Evolutionary conservation across 768 basidiomycete species (phyloP), one percentile per base, ranked within the genome.

Genomic region (Tephrocybe sp.): DNA sequence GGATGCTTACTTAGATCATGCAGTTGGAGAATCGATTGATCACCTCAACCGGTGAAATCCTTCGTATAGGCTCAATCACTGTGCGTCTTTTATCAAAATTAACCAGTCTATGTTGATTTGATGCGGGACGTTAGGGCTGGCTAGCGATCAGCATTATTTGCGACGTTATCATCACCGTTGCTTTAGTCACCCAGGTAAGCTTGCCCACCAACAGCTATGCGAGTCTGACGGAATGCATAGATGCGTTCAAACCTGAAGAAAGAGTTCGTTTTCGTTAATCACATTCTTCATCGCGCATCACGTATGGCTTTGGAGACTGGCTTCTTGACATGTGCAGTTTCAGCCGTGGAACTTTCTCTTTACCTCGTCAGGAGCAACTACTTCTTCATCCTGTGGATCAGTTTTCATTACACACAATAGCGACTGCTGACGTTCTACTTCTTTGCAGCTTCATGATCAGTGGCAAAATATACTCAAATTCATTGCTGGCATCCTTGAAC

Each of bases 381-480:
- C 20, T 44, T 34, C 23, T 38, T 26, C 17, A 4, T 38, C 2
- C 33, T 51, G 50, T 51, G 18, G 3, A 42, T 51, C 15, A 28
- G 20, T 25, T 12, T n/a, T n/a, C 7, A 0, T 2, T 24, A 3
- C n/a, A n/a, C 4, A 3, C 23, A 18, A 12, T 26, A 5, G 3
- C n/a, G 3, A 15, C 6, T 25, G 32, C 12, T 20, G 18, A 17
- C n/a, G 17, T 36, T 5, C 15, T 36, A 7, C 15, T 36, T 4
- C n/a, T 14, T 12, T 33, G 11, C 25, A 51, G 50, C 3, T 17
- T 51, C 3, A 51, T 45, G 7, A 38, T 51, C 11, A 51, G 42
- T 20, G 50, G 50, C 3, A 51, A 51, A 18, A 32, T 51, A 20
- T 51, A 51, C 20, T 51, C 50, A 37, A 51, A 51, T 24, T 44